Percentiles rank a stretch among this genome's conserved stretches.
Conservation (phyloP, 768 basidiomycete genomes). For the Postia placenta region DNA sequence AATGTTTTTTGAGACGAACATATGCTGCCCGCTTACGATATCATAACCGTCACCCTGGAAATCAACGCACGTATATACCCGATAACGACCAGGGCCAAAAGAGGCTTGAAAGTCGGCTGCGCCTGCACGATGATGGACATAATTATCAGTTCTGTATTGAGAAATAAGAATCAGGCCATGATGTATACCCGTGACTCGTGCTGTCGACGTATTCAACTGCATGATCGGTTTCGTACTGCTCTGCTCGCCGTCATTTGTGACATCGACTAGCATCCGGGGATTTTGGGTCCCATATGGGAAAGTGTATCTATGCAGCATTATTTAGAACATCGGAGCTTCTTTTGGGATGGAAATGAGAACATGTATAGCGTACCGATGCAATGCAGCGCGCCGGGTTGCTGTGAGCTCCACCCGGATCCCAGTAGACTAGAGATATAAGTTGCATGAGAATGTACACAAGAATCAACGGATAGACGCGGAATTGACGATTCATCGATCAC, state of each 20-base stretch:
- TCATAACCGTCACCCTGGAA: slow-evolving; percentile 46
- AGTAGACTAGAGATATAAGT: slow-evolving; percentile 34
- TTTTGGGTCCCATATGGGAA: slow-evolving; percentile 20
- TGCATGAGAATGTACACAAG: neutral
- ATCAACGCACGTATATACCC: slow-evolving; percentile 53
- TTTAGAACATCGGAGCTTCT: too few relatives aligned
- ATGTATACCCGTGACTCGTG: slow-evolving; percentile 38
- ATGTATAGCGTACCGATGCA: slow-evolving; percentile 44
- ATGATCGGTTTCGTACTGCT: slow-evolving; percentile 45
- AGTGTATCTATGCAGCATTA: slow-evolving; percentile 23
- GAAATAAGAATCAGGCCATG: neutral
- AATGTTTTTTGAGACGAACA: neutral
- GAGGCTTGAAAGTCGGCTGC: slow-evolving; percentile 43
- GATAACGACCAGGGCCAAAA: slow-evolving; percentile 55
- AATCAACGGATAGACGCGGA: neutral
- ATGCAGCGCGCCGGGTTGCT: slow-evolving; percentile 49
- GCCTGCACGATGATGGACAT: slow-evolving; percentile 18
- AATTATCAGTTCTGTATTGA: neutral
- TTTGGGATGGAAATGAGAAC: neutral
- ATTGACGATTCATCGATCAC: neutral
- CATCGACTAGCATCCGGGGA: slow-evolving; percentile 53
- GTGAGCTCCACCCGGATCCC: slow-evolving; percentile 54
- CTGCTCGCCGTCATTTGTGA: slow-evolving; percentile 55
- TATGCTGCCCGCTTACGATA: slow-evolving; percentile 8
- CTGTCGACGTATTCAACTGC: slow-evolving; percentile 41